A percentile compares a stretch with the other conserved stretches of the same genome.
These are phyloP conservation scores for Ceratobasidium papillatum DNA, from an alignment of 1,284 basidiomycete genomes.

Conservation along the genomic window DNA sequence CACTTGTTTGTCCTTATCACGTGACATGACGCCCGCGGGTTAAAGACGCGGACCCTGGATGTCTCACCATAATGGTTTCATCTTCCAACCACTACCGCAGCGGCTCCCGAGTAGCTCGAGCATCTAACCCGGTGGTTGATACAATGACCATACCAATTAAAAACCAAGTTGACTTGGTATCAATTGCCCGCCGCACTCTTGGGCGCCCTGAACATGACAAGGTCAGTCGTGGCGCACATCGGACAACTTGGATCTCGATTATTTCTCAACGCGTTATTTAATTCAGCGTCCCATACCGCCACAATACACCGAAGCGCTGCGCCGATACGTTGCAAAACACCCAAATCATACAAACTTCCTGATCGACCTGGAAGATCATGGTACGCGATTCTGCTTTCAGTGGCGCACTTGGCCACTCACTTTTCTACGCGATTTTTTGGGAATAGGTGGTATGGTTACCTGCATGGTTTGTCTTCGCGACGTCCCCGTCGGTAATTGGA, in stretches of 20 bases:
- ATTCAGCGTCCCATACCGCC: slow-evolving; percentile 9
- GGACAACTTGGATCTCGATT: neutral
- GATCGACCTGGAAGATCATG: slow-evolving; percentile 36
- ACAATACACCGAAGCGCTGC: slow-evolving; percentile 33
- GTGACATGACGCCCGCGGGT: neutral
- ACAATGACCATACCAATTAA: neutral
- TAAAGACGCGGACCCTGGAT: slow-evolving; percentile 33
- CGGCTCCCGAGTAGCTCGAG: neutral
- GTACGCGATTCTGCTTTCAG: slow-evolving; percentile 12
- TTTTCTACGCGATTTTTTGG: neutral
- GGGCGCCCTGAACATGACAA: slow-evolving; percentile 36
- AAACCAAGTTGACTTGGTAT: neutral
- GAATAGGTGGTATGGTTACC: slow-evolving; percentile 22
- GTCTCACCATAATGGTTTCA: neutral
- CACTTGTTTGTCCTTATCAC: neutral
- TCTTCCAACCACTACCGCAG: neutral
- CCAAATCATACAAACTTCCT: slow-evolving; percentile 40
- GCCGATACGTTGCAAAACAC: slow-evolving; percentile 22
- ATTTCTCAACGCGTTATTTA: neutral
- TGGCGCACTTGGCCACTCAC: neutral
- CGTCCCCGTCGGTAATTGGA: slow-evolving; percentile 19
- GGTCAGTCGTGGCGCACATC: slow-evolving; percentile 36
- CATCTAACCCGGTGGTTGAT: neutral
- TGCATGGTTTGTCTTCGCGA: slow-evolving; percentile 10
- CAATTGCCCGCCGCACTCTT: slow-evolving; percentile 33